Conservation (phyloP, 2,329 filamentous ascomycete genomes). For the Penicillium digitatum region DNA sequence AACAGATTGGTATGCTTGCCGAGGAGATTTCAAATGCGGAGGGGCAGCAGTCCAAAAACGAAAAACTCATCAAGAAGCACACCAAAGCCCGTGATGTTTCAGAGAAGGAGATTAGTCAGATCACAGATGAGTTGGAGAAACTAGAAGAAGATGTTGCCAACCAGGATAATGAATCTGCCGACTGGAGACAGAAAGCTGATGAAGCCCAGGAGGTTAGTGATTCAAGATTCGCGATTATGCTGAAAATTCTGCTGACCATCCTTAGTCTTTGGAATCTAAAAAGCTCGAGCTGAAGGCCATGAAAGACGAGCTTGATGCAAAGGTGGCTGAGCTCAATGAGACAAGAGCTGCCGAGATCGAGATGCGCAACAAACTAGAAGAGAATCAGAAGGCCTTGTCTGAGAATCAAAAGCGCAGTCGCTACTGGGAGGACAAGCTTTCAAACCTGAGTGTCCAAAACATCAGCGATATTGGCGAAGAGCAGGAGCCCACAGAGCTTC, state of each 20-base stretch:
- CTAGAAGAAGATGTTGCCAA: conserved; percentile 74
- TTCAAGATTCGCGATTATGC: not conserved
- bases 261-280: conserved; percentile 65
- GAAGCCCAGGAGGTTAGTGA: conserved; percentile 65
- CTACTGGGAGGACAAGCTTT: conserved; percentile 87
- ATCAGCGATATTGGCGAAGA: conserved; percentile 66
- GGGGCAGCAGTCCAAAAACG: conserved; percentile 83
- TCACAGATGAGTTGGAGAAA: conserved; percentile 68
- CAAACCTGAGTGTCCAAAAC: conserved; percentile 78
- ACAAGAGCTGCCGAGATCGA: conserved; percentile 89
- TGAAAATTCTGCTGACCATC: conserved; percentile 19
- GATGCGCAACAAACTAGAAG: conserved; percentile 96
- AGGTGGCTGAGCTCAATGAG: conserved; percentile 79
- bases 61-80: conserved; percentile 85
- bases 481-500: conserved; percentile 51
- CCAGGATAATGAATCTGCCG: conserved; percentile 71
- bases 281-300: conserved; percentile 74
- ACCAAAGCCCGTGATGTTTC: conserved; percentile 78
- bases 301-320: conserved; percentile 83
- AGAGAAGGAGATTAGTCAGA: conserved; percentile 69
- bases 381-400: conserved; percentile 80
- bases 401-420: conserved; percentile 81
- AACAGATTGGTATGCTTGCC: conserved; percentile 73
- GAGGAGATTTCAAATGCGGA: conserved; percentile 84
- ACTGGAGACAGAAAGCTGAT: conserved; percentile 68